Evolutionary conservation across 805 yeast genomes (phyloP), one percentile per base, ranked within the genome.

Genomic region (Kuraishia molischiana): DNA sequence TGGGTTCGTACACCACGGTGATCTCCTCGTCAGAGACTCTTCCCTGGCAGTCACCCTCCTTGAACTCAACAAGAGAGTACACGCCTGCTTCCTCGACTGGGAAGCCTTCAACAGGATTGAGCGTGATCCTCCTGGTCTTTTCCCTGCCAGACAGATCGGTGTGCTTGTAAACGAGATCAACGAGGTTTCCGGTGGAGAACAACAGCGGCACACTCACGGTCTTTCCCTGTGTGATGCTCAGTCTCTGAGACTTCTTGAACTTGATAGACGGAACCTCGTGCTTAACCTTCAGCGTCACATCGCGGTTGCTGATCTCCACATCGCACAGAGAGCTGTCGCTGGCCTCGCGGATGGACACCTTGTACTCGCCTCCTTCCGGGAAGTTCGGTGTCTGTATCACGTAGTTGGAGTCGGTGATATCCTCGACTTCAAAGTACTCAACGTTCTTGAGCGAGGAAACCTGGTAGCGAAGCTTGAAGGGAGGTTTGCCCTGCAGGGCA

Each of bases 261-360:
- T 52, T 46, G 9, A 69, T 45, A 32, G 54, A 54, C 1, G 97
- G 95, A 2, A 79, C 59, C 39, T 79, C 85, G 36, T 76, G 63
- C 48, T 89, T 73, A 1, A 87, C 87, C 22, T 67, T 65, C n/a
- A 92, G 63, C 19, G 59, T 68, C 13, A 77, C 76, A 44, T 83
- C 89, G 18, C 72, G 71, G 15, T 72, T 75, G 34, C 75, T 71
- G 40, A 84, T 59, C 10, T 74, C 75, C n/a, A 85, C 90, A 17
- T 70, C 67, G 59, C 99, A 92, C 1, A 79, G 77, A 9, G 83
- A 73, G n/a, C 74, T 68, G 53, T 92, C 99, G 18, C 68, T 69
- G 2, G 85, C 74, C 9, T 84, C 69, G 2, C 73, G 67, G 43
- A 92, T 53, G 2, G 76, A 66, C 1, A 90, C 57, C 19, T 71